phyloP scores from a whole-genome alignment of 2,329 filamentous ascomycete species.

The Trichoderma citrinoviride region DNA sequence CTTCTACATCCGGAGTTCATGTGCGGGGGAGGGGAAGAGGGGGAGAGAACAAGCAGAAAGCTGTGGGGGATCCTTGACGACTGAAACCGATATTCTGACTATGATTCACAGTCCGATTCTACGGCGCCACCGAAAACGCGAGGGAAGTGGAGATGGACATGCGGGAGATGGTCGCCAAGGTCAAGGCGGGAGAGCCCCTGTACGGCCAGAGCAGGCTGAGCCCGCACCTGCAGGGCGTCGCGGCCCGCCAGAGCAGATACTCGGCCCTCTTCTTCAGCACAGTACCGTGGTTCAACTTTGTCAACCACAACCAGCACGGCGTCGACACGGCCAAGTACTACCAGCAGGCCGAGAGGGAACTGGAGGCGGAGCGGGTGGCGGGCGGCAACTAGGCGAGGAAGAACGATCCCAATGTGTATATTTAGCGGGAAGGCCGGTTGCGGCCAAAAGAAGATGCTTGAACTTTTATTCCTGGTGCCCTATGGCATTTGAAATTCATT shows the following conservation, averaged over 20 bases:
- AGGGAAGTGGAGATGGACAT: slow-evolving; percentile 95
- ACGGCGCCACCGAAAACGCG: slow-evolving; percentile 88
- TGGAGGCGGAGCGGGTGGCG: slow-evolving; percentile 66
- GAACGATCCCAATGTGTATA: background rate
- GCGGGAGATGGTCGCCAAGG: slow-evolving; percentile 95
- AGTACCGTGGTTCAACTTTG: slow-evolving; percentile 96
- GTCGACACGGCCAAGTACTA: slow-evolving; percentile 99
- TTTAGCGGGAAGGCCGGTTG: slow-evolving; percentile 8
- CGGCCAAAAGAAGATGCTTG: background rate
- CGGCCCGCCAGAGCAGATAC: slow-evolving; percentile 89
- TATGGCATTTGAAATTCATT: too few relatives aligned
- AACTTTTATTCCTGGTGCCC: background rate
- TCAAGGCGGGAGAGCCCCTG: slow-evolving; percentile 85
- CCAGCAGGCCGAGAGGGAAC: slow-evolving; percentile 86
- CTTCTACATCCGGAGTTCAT: background rate
- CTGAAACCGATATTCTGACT: background rate
- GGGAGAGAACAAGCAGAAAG: too few relatives aligned
- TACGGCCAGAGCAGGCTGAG: slow-evolving; percentile 79
- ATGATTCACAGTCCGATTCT: slow-evolving; percentile 73
- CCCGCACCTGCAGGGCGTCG: slow-evolving; percentile 90
- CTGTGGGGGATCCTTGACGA: too few relatives aligned
- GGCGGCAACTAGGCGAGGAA: slow-evolving; percentile 11
- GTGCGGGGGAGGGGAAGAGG: background rate
- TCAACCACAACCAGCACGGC: slow-evolving; percentile 93
- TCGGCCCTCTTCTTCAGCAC: slow-evolving; percentile 78